A percentile compares a stretch with the other conserved stretches of the same genome.
Conservation (phyloP, 2,329 filamentous ascomycete genomes). For the Pseudogymnoascus sp. region DNA sequence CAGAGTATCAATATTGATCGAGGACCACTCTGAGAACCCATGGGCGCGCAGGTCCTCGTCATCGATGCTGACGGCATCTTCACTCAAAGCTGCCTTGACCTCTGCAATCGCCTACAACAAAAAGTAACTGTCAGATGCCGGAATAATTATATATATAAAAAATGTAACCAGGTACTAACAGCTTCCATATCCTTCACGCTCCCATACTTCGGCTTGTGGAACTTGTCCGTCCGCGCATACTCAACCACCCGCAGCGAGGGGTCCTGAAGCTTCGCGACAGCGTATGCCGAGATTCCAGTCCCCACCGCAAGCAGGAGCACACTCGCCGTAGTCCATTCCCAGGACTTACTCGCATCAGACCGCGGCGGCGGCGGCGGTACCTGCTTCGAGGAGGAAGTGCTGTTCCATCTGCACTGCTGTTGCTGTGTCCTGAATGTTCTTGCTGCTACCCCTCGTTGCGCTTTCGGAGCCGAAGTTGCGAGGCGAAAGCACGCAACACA, state of each 20-base stretch:
- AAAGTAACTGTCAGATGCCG: background rate
- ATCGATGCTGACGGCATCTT: conserved; percentile 57
- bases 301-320: conserved; percentile 24
- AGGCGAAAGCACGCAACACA: conserved; percentile 11
- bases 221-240: conserved; percentile 28
- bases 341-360: background rate
- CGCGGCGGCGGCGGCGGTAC: background rate
- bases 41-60: conserved; percentile 55
- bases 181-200: conserved; percentile 45
- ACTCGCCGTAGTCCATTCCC: conserved; percentile 23
- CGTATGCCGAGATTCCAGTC: conserved; percentile 20
- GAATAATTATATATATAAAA: background rate
- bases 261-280: conserved; percentile 17
- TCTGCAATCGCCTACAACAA: conserved; percentile 46
- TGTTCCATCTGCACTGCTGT: conserved; percentile 8
- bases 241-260: conserved; percentile 14
- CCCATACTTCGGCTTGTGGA: conserved; percentile 38
- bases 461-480: background rate
- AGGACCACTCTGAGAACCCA: conserved; percentile 64
- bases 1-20: conserved; percentile 52
- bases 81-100: conserved; percentile 45
- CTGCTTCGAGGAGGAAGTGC: background rate
- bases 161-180: conserved; percentile 30
- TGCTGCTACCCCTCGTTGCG: background rate
- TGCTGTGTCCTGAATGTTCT: background rate